phyloP scores from a whole-genome alignment of 148 eudicot species.

The Rhododendron williamsianum region DNA sequence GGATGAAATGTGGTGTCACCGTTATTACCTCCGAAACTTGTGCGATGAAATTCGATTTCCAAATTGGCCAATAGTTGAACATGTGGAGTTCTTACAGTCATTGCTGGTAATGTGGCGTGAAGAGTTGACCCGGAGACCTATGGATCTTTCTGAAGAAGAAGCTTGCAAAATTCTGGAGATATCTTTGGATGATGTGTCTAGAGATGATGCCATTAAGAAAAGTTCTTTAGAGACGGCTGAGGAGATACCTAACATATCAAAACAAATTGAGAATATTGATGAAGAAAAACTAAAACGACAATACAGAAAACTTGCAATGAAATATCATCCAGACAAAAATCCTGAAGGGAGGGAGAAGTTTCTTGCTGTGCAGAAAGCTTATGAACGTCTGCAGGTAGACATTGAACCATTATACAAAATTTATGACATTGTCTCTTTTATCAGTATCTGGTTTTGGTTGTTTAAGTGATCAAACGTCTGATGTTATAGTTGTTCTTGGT shows the following conservation, averaged over 20 bases:
- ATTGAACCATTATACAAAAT: not conserved
- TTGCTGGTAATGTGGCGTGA: slow-evolving; percentile 99
- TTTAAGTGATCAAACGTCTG: not conserved
- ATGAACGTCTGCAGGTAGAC: slow-evolving; percentile 92
- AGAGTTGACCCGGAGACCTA: slow-evolving; percentile 92
- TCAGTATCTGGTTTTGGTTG: not conserved
- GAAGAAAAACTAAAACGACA: slow-evolving; percentile 99
- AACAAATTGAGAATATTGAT: slow-evolving; percentile 85
- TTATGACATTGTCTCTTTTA: slow-evolving; percentile 8
- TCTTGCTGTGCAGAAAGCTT: slow-evolving; percentile 98
- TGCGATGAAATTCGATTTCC: slow-evolving; percentile 98
- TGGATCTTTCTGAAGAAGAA: slow-evolving; percentile 99
- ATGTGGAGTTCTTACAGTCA: slow-evolving; percentile 96
- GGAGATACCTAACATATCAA: slow-evolving; percentile 58
- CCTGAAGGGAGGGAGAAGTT: slow-evolving; percentile 98
- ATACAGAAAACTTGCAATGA: slow-evolving; percentile 94
- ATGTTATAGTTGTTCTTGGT: not conserved
- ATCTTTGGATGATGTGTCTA: slow-evolving; percentile 71
- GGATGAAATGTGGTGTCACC: slow-evolving; percentile 99
- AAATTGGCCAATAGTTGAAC: slow-evolving; percentile 98
- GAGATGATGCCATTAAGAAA: slow-evolving; percentile 45
- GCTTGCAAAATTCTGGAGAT: slow-evolving; percentile 96
- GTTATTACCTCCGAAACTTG: slow-evolving; percentile 90
- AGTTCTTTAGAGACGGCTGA: slow-evolving; percentile 43
- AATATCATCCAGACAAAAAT: slow-evolving; percentile 98